Conservation (phyloP, 2,329 filamentous ascomycete genomes). For the Teratosphaeria epicoccoides region DNA sequence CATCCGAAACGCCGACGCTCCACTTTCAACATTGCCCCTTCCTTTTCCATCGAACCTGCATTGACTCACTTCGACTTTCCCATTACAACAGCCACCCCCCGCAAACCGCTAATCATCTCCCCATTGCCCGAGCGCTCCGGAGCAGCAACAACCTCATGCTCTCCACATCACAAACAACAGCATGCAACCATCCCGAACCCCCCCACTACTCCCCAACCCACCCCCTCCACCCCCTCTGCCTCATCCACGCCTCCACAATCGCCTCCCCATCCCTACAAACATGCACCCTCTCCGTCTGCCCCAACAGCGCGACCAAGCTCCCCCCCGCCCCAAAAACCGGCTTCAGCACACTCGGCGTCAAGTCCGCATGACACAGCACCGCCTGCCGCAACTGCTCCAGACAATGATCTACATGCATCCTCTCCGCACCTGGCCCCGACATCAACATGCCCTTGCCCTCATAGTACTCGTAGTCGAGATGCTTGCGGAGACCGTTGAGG, state of each 20-base stretch:
- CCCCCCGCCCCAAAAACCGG: neutral
- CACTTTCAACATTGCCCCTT: too few relatives aligned
- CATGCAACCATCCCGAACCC: too few relatives aligned
- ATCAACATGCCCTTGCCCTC: neutral
- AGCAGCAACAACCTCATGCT: too few relatives aligned
- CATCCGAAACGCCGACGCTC: too few relatives aligned
- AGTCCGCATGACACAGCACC: constrained; percentile 8
- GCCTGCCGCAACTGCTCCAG: constrained; percentile 8
- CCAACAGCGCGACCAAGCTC: constrained; percentile 3
- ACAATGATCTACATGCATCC: constrained; percentile 9
- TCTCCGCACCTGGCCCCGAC: neutral
- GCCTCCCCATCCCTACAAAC: constrained; percentile 5
- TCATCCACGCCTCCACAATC: constrained; percentile 1
- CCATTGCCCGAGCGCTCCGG: too few relatives aligned
- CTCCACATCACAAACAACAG: too few relatives aligned
- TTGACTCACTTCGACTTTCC: too few relatives aligned
- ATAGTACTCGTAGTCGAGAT: constrained; percentile 5
- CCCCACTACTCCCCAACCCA: neutral
- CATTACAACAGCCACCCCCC: too few relatives aligned
- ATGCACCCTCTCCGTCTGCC: constrained; percentile 9
- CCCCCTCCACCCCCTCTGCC: neutral
- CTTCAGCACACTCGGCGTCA: constrained; percentile 8
- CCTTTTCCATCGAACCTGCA: too few relatives aligned
- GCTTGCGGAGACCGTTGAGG: constrained; percentile 5
- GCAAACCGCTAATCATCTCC: too few relatives aligned